A percentile compares a stretch with the other conserved stretches of the same genome.
Conservation (phyloP, 1,139 yeast genomes). For the Nakaseomyces glabratus region DNA sequence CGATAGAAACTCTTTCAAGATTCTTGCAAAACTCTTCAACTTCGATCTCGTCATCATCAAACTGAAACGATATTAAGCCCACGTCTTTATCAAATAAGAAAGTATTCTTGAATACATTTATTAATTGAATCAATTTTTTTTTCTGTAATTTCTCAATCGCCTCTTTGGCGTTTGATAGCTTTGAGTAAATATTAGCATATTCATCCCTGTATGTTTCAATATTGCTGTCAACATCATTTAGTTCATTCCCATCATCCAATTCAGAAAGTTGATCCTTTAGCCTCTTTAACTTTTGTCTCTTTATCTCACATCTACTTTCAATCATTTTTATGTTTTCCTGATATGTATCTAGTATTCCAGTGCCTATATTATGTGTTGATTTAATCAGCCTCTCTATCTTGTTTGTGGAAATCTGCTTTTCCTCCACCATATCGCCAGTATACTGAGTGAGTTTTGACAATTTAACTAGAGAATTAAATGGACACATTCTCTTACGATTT, state of each 20-base stretch:
- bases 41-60: not conserved
- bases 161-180: slow-evolving; percentile 18
- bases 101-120: slow-evolving; percentile 15
- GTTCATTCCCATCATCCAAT: not conserved
- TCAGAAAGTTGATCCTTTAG: too few relatives aligned
- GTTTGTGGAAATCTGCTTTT: slow-evolving; percentile 10
- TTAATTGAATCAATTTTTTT: slow-evolving; percentile 18
- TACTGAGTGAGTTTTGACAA: slow-evolving; percentile 25
- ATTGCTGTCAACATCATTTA: not conserved
- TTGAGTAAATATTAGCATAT: slow-evolving; percentile 24
- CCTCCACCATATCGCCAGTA: slow-evolving; percentile 19
- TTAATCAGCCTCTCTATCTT: slow-evolving; percentile 4
- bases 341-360: slow-evolving; percentile 8
- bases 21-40: not conserved
- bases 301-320: slow-evolving; percentile 1
- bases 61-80: slow-evolving; percentile 9
- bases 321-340: not conserved
- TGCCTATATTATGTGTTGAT: slow-evolving; percentile 11
- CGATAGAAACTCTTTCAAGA: not conserved
- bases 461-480: slow-evolving; percentile 24
- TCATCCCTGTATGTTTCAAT: slow-evolving; percentile 15
- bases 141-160: slow-evolving; percentile 13
- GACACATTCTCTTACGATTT: slow-evolving; percentile 15
- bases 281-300: not conserved
- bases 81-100: slow-evolving; percentile 11